Conservation (phyloP, 2,329 filamentous ascomycete species). For the Fusarium sp. region DNA sequence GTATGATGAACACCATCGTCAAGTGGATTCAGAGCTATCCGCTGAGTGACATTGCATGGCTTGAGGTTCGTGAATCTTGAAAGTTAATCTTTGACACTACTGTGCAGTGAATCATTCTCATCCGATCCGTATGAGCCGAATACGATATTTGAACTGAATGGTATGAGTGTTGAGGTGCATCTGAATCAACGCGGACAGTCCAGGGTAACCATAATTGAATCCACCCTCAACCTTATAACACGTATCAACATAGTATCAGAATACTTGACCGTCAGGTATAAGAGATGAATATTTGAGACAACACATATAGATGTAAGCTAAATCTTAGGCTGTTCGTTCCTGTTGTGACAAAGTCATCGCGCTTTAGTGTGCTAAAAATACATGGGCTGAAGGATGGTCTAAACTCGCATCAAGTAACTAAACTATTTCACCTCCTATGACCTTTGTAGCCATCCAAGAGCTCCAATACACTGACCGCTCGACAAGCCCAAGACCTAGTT, state of each 20-base stretch:
- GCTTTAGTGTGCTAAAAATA: neutral
- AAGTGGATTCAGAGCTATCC: neutral
- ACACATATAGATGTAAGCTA: neutral
- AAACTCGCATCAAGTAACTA: neutral
- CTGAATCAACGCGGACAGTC: neutral
- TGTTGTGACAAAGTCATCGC: no score
- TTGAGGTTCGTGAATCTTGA: neutral
- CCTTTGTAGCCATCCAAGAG: slow-evolving; percentile 3
- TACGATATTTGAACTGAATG: neutral
- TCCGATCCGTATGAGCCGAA: neutral
- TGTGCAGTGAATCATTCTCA: neutral
- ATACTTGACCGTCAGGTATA: neutral
- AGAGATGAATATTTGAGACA: neutral
- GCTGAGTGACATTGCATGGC: neutral
- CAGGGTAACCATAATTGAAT: neutral
- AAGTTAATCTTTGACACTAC: neutral
- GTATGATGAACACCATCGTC: neutral
- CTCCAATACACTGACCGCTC: slow-evolving; percentile 9
- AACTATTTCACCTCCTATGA: neutral
- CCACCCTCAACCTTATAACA: neutral
- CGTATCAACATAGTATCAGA: neutral
- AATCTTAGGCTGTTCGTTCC: neutral
- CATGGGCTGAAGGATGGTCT: neutral
- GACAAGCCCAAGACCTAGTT: slow-evolving; percentile 12
- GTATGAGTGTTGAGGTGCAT: neutral